phyloP scores from a whole-genome alignment of 192 early-diverging fungal genomes.

The Backusella morwellensis region DNA sequence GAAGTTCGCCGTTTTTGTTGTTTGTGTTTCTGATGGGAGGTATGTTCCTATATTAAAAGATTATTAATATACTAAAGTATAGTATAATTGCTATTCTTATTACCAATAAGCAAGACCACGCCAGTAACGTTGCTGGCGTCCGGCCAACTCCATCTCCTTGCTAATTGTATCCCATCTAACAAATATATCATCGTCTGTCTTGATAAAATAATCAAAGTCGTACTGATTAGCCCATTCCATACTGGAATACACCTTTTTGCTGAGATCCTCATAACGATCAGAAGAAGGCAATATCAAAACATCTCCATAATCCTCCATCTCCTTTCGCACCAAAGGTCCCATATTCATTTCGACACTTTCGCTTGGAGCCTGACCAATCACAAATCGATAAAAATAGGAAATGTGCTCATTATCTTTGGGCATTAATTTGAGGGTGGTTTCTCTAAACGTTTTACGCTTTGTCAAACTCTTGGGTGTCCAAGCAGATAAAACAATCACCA shows the following conservation, averaged over 20 bases:
- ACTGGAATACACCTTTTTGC: conserved; percentile 53
- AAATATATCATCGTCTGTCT: conserved; percentile 64
- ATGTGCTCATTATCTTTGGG: conserved; percentile 40
- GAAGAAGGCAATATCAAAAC: conserved; percentile 52
- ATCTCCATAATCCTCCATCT: conserved; percentile 46
- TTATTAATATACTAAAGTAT: background rate
- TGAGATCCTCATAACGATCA: conserved; percentile 52
- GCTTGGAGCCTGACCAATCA: conserved; percentile 49
- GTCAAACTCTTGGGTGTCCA: conserved; percentile 53
- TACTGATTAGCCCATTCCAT: conserved; percentile 54
- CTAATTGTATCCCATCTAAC: conserved; percentile 55
- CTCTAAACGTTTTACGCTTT: conserved; percentile 47
- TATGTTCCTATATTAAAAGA: conserved; percentile 47
- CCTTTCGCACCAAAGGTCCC: conserved; percentile 44
- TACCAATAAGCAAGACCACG: conserved; percentile 57
- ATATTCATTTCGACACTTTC: conserved; percentile 37
- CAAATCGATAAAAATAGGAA: conserved; percentile 49
- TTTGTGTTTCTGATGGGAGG: conserved; percentile 48
- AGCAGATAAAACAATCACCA: conserved; percentile 54
- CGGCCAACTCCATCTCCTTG: conserved; percentile 42
- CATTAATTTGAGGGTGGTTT: conserved; percentile 45
- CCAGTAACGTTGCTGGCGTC: conserved; percentile 52
- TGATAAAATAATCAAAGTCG: conserved; percentile 54
- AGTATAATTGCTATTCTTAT: background rate
- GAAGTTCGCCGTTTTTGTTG: conserved; percentile 49